Evolutionary conservation across 208 protist species (phyloP).

Genomic region (Endotrypanum monterogeii): DNA sequence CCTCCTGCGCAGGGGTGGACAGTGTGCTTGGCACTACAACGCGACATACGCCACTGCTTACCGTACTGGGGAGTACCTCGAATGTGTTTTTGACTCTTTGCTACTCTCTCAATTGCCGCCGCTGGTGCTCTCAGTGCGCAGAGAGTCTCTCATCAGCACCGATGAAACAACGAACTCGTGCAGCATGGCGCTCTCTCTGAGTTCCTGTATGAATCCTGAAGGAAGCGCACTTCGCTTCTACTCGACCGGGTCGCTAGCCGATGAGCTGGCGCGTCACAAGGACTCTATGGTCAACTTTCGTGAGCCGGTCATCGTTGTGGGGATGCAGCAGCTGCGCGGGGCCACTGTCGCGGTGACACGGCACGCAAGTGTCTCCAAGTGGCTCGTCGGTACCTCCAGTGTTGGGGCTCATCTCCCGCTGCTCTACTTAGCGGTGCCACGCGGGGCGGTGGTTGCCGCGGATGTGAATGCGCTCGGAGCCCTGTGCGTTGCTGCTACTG

Average conservation of each 20-base stretch:
- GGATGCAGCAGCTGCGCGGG: constrained; percentile 47
- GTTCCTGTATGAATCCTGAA: constrained; percentile 1
- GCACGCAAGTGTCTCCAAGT: background rate
- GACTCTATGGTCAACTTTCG: constrained; percentile 2
- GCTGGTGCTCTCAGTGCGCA: constrained; percentile 36
- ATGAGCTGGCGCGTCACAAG: background rate
- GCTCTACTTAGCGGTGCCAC: constrained; percentile 33
- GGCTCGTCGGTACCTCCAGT: constrained; percentile 1
- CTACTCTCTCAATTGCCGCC: constrained; percentile 25
- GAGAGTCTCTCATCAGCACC: constrained; percentile 30
- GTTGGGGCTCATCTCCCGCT: constrained; percentile 19
- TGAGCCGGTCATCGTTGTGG: constrained; percentile 52
- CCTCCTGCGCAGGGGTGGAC: background rate
- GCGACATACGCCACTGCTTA: constrained; percentile 16
- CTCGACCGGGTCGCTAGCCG: constrained; percentile 45
- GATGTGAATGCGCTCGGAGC: background rate
- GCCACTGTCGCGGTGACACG: constrained; percentile 47
- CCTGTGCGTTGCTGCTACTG: constrained; percentile 9
- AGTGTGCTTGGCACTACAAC: constrained; percentile 29
- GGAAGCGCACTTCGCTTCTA: constrained; percentile 39
- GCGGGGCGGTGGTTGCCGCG: constrained; percentile 1
- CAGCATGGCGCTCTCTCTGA: constrained; percentile 40
- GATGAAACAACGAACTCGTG: constrained; percentile 22
- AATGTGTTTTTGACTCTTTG: constrained; percentile 8
- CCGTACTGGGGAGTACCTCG: constrained; percentile 38